Evolutionary conservation across 345 rosid species (phyloP).

Genomic region (Gynandropsis gynandra): DNA sequence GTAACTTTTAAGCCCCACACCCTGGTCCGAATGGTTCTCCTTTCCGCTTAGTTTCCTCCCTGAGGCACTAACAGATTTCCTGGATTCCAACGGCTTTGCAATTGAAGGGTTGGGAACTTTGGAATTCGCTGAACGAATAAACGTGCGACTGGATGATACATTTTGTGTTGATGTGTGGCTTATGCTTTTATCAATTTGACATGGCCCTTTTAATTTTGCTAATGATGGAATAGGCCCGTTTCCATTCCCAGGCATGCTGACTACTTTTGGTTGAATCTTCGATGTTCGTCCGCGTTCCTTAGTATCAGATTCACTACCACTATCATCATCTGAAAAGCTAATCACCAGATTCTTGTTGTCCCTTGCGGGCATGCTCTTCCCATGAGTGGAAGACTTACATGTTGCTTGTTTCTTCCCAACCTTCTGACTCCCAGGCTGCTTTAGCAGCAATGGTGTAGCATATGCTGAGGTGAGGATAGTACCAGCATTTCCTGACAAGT

Average conservation of each 20-base stretch:
- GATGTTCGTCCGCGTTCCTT: slow-evolving; percentile 20
- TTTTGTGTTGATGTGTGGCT: slow-evolving; percentile 38
- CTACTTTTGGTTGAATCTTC: slow-evolving; percentile 29
- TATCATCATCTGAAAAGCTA: slow-evolving; percentile 81
- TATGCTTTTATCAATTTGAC: slow-evolving; percentile 26
- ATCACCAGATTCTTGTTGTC: slow-evolving; percentile 63
- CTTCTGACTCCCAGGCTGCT: slow-evolving; percentile 34
- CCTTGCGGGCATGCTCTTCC: slow-evolving; percentile 35
- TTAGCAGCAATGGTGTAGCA: slow-evolving; percentile 20
- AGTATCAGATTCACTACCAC: slow-evolving; percentile 70
- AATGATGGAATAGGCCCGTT: slow-evolving; percentile 27
- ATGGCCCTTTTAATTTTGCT: slow-evolving; percentile 29
- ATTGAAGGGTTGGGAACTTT: slow-evolving; percentile 26
- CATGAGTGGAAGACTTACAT: slow-evolving; percentile 31
- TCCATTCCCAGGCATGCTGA: slow-evolving; percentile 24
- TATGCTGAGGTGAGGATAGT: slow-evolving; percentile 27
- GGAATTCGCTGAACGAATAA: slow-evolving; percentile 37
- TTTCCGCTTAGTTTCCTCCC: slow-evolving; percentile 40
- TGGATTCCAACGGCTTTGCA: slow-evolving; percentile 25
- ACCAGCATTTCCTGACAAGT: slow-evolving; percentile 37
- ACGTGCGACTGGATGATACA: slow-evolving; percentile 36
- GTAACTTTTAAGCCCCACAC: slow-evolving; percentile 32
- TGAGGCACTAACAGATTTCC: slow-evolving; percentile 27
- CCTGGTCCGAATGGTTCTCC: slow-evolving; percentile 37
- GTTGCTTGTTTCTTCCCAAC: slow-evolving; percentile 37